These are phyloP conservation scores for Davidsoniella eucalypti DNA, from an alignment of 2,329 filamentous ascomycete species.

Conservation along the genomic window DNA sequence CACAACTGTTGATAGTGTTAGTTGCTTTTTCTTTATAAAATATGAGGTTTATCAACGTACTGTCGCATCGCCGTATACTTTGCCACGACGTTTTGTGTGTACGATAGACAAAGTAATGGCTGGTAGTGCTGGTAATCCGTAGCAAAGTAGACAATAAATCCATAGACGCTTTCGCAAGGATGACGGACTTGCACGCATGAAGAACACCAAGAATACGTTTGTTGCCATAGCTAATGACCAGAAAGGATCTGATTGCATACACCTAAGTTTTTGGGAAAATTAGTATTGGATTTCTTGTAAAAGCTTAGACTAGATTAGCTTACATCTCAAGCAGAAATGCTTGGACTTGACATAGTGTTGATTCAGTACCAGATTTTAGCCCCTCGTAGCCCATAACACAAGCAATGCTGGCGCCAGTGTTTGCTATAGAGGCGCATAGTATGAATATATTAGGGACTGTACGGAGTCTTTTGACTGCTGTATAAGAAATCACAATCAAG, in stretches of 20 bases:
- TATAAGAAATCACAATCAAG: conserved; percentile 36
- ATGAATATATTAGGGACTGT: conserved; percentile 47
- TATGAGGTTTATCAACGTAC: conserved; percentile 22
- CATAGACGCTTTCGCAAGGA: conserved; percentile 58
- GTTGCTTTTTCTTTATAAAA: neutral
- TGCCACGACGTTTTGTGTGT: conserved; percentile 20
- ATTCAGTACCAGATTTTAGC: conserved; percentile 34
- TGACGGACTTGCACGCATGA: conserved; percentile 41
- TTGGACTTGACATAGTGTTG: conserved; percentile 43
- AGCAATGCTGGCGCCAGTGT: conserved; percentile 43
- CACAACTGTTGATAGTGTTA: conserved; percentile 29
- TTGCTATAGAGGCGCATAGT: conserved; percentile 42
- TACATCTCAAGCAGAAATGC: conserved; percentile 51
- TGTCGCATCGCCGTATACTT: conserved; percentile 40
- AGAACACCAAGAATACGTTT: conserved; percentile 60
- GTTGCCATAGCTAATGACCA: conserved; percentile 72
- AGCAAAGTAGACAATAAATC: conserved; percentile 54
- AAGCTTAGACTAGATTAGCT: conserved; percentile 18
- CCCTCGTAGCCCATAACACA: conserved; percentile 57
- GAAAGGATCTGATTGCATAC: conserved; percentile 60
- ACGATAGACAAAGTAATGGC: conserved; percentile 49
- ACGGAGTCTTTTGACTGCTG: conserved; percentile 32
- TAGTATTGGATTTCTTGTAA: neutral
- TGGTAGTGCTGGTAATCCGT: conserved; percentile 53
- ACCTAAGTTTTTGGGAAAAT: conserved; percentile 30